Percentiles rank a stretch among this genome's conserved stretches.
phyloP scores from a whole-genome alignment of 805 yeast genomes.

The Ogataea naganishii region DNA sequence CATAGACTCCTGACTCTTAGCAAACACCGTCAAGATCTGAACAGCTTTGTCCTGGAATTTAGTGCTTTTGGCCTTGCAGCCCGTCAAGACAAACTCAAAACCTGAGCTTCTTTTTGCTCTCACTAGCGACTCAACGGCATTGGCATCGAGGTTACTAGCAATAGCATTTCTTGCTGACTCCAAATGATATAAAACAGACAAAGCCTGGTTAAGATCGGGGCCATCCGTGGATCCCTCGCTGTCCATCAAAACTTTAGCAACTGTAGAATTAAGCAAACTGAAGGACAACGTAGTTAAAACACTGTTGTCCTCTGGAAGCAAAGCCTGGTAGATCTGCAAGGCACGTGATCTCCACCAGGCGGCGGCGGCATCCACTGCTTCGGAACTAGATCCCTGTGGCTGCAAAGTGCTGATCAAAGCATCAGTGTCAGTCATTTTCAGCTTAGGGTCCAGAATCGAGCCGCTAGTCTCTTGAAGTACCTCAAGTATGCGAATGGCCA shows the following conservation, averaged over 20 bases:
- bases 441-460: conserved; percentile 17
- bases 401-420: conserved; percentile 9
- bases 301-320: conserved; percentile 52
- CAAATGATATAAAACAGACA: conserved; percentile 44
- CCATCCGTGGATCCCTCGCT: conserved; percentile 23
- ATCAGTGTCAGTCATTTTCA: conserved; percentile 3
- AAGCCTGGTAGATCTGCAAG: conserved; percentile 51
- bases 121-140: conserved; percentile 44
- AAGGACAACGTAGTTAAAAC: conserved; percentile 32
- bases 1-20: conserved; percentile 36
- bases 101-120: conserved; percentile 52
- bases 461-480: conserved; percentile 21
- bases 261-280: conserved; percentile 27
- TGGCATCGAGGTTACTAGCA: conserved; percentile 56
- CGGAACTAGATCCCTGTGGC: conserved; percentile 15
- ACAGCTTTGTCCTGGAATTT: conserved; percentile 68
- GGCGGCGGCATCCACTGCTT: conserved; percentile 36
- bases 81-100: conserved; percentile 63
- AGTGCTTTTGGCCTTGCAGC: conserved; percentile 83
- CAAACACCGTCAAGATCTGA: conserved; percentile 69
- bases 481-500: conserved; percentile 38
- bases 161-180: conserved; percentile 62
- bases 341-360: conserved; percentile 76
- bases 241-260: conserved; percentile 24
- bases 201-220: conserved; percentile 16